Evolutionary conservation across 129 eudicot genomes (phyloP).

Genomic region (Tagetes erecta): DNA sequence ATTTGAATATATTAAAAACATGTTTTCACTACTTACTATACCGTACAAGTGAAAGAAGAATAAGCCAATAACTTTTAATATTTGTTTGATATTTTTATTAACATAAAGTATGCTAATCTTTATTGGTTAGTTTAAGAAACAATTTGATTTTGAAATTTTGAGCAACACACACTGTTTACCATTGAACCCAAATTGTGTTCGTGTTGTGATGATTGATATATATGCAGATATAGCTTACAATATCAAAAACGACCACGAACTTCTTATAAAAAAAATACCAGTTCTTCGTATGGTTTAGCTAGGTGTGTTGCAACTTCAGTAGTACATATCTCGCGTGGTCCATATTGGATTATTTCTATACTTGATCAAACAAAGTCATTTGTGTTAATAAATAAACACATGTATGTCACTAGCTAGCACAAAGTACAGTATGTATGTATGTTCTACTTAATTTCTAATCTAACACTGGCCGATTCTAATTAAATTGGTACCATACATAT

Average conservation of each 20-base stretch:
- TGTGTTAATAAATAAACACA: background rate
- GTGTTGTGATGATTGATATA: background rate
- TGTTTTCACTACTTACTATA: too few species aligned
- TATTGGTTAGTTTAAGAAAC: background rate
- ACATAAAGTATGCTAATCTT: background rate
- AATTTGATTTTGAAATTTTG: background rate
- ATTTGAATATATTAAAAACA: too few species aligned
- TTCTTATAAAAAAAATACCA: background rate
- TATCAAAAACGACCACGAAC: background rate
- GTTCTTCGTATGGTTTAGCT: background rate
- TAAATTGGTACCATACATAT: background rate
- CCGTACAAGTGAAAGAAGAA: too few species aligned
- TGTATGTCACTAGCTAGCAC: background rate
- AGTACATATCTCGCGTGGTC: background rate
- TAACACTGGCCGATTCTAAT: too few species aligned
- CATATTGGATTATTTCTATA: background rate
- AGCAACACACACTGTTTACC: background rate
- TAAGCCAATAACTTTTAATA: too few species aligned
- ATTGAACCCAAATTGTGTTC: background rate
- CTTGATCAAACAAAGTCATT: background rate
- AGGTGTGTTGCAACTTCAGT: background rate
- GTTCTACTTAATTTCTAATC: background rate
- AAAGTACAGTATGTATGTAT: background rate
- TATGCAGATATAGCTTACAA: background rate
- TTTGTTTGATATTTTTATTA: too few species aligned